A percentile compares a stretch with the other conserved stretches of the same genome.
phyloP scores from a whole-genome alignment of 306 rosid genomes.

The Prunus davidiana region DNA sequence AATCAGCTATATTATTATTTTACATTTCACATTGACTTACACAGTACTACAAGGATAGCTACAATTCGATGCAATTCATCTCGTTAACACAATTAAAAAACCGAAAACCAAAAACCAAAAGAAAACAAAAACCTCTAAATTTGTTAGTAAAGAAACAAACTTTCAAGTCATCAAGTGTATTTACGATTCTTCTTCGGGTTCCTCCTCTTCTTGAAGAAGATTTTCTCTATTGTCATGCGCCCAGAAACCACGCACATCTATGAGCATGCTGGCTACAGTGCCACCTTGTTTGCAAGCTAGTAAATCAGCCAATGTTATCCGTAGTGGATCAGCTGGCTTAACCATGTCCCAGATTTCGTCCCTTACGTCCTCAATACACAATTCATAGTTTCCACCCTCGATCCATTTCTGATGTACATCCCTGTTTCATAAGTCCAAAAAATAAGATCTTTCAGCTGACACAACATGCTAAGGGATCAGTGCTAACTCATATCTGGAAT shows the following conservation, averaged over 20 bases:
- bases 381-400: slow-evolving; percentile 96
- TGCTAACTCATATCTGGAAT: neutral
- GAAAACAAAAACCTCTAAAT: neutral
- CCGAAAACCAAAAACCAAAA: neutral
- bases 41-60: slow-evolving; percentile 14
- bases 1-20: neutral
- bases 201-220: slow-evolving; percentile 98
- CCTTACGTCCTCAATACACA: slow-evolving; percentile 95
- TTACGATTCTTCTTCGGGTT: slow-evolving; percentile 88
- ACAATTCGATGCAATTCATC: neutral
- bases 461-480: neutral
- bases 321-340: slow-evolving; percentile 76
- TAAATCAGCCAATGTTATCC: slow-evolving; percentile 73
- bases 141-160: slow-evolving; percentile 31
- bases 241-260: slow-evolving; percentile 99
- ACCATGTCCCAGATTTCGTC: slow-evolving; percentile 99
- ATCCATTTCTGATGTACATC: slow-evolving; percentile 99
- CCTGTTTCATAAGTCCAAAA: slow-evolving; percentile 41
- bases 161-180: neutral
- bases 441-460: slow-evolving; percentile 2
- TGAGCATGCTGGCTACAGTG: slow-evolving; percentile 98
- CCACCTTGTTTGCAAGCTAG: slow-evolving; percentile 96
- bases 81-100: neutral
- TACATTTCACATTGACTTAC: slow-evolving; percentile 7
- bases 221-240: slow-evolving; percentile 99